Evolutionary conservation across 2,329 filamentous ascomycete species (phyloP), one percentile per base, ranked within the genome.

Genomic region (Dactylellina leptospora): DNA sequence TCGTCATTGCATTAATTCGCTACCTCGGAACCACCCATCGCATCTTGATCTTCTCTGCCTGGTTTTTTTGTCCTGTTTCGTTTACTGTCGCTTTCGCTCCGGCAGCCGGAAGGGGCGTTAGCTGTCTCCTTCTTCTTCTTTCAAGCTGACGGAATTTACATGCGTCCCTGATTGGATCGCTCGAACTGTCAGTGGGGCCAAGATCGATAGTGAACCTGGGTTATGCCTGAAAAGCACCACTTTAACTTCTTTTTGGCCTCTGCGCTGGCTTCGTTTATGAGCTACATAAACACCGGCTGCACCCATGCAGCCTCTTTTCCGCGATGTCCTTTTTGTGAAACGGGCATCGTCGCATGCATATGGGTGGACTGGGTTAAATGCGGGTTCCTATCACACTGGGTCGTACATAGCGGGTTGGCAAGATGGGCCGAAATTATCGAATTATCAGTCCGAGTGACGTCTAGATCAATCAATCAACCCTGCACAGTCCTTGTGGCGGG

Each of bases 141-240:
- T 70, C 64, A 40, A 53, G 48, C 28, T 56, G 42, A 51, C 64
- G 64, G 64, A 61, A 70, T 18, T 40, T 55, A 40, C 56, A 55
- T 61, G 30, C 28, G n/a, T 50, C 42, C 13, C 23, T 70, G 56
- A 70, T 70, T 70, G 56, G 64, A 23, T 60, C 63, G 54, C 48
- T 30, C 40, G 30, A 9, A n/a, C 36, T 40, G 22, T 42, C 45
- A 45, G 63, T 69, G 63, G 63, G 53, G 55, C 23, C 50, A 27
- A 48, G 38, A 48, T 70, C 22, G 53, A 58, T 56, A 44, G 44
- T 44, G 25, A 45, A 28, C 54, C 63, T 50, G 59, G 64, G 64
- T 70, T 6, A 61, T 70, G 64, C 64, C 45, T 70, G 64, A 30
- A 70, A 55, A n/a, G 42, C 42, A 61, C 38, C 54, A 55, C 58